Conservation (phyloP, 2,329 filamentous ascomycete species). For the Fusarium agapanthi region DNA sequence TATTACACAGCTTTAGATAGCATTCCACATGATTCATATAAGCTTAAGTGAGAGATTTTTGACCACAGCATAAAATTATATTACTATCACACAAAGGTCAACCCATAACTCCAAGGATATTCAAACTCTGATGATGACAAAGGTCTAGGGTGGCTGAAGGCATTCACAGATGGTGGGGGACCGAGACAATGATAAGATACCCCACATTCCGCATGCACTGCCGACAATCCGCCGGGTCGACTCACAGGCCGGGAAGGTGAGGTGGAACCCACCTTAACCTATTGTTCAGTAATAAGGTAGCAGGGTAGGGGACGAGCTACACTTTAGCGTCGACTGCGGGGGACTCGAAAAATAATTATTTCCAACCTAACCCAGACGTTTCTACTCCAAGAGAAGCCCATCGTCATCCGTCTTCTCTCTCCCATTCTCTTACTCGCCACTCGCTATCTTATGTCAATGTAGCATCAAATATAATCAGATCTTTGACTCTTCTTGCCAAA, state of each 20-base stretch:
- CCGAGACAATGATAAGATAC: conserved; percentile 33
- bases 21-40: too few relatives aligned
- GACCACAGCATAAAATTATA: not conserved
- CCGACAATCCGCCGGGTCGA: conserved; percentile 13
- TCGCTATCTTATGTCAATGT: conserved; percentile 39
- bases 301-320: conserved; percentile 36
- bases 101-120: not conserved
- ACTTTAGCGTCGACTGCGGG: conserved; percentile 34
- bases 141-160: conserved; percentile 24
- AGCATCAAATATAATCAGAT: conserved; percentile 28
- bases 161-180: conserved; percentile 9
- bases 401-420: conserved; percentile 8
- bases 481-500: not conserved
- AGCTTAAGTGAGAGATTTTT: accelerated
- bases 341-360: conserved; percentile 42
- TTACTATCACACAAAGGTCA: too few relatives aligned
- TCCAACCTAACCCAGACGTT: conserved; percentile 14
- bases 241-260: not conserved
- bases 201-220: conserved; percentile 21
- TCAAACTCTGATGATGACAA: not conserved
- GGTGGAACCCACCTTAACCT: not conserved
- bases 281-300: conserved; percentile 14
- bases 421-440: not conserved
- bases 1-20: not conserved
- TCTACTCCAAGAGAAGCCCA: conserved; percentile 8